Conservation (phyloP, 73 alveolate species). For the Uronychia binucleata region DNA sequence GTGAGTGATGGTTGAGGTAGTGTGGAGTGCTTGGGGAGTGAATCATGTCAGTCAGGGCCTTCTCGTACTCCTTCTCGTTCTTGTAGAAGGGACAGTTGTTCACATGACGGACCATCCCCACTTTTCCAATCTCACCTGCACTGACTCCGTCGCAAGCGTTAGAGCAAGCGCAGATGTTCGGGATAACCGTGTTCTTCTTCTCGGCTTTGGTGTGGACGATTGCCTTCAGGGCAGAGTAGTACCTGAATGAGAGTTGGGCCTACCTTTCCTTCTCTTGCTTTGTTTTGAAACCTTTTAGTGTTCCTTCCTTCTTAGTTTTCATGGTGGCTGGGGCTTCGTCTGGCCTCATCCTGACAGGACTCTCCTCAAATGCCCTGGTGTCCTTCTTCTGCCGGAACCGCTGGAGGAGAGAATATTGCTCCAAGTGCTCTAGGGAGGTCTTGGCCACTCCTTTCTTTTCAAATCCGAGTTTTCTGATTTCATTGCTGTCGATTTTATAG, state of each 20-base stretch:
- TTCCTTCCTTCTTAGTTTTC: background rate
- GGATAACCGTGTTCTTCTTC: conserved; percentile 36
- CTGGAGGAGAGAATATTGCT: conserved; percentile 40
- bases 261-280: conserved; percentile 19
- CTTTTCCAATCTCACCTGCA: background rate
- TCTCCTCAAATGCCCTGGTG: conserved; percentile 10
- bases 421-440: conserved; percentile 4
- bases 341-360: background rate
- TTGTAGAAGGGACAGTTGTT: conserved; percentile 70
- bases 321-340: conserved; percentile 18
- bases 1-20: too few species aligned
- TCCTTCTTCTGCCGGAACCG: conserved; percentile 46
- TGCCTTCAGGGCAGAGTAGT: conserved; percentile 38
- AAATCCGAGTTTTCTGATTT: background rate
- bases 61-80: conserved; percentile 62
- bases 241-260: conserved; percentile 15
- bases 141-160: background rate
- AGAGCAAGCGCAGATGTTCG: conserved; percentile 34
- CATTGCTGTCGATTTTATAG: background rate
- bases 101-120: conserved; percentile 41
- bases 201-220: conserved; percentile 46
- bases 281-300: background rate
- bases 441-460: background rate
- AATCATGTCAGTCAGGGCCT: conserved; percentile 58
- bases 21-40: conserved; percentile 10